Evolutionary conservation across 352 stramenopile genomes (phyloP).

Genomic region (Phytophthora multivora): DNA sequence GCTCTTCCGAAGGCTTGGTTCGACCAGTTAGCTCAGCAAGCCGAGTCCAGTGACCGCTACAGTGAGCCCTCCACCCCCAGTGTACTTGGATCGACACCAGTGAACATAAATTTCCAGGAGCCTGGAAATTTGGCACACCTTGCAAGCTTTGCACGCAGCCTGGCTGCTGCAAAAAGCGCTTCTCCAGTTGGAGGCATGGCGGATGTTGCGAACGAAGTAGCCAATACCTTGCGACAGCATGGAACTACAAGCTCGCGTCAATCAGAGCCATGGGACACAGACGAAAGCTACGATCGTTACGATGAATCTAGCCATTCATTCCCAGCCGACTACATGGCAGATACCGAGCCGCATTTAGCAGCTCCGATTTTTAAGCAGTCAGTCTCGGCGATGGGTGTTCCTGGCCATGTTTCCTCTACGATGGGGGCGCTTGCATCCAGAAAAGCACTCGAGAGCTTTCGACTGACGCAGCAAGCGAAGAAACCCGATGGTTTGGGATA

Average conservation of each 20-base stretch:
- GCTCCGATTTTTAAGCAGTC: slow-evolving; percentile 21
- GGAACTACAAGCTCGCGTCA: slow-evolving; percentile 39
- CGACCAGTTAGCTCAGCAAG: slow-evolving; percentile 62
- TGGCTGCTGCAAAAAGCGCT: slow-evolving; percentile 38
- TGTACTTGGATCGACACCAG: slow-evolving; percentile 26
- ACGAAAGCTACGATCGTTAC: slow-evolving; percentile 66
- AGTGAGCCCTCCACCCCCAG: slow-evolving; percentile 41
- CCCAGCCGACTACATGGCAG: slow-evolving; percentile 49
- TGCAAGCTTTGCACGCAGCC: slow-evolving; percentile 69
- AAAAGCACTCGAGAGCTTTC: slow-evolving; percentile 70
- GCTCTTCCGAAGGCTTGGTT: slow-evolving; percentile 81
- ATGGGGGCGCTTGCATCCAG: slow-evolving; percentile 68
- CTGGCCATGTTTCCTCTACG: slow-evolving; percentile 54
- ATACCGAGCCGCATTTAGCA: slow-evolving; percentile 26
- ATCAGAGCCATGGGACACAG: slow-evolving; percentile 64
- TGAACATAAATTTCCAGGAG: slow-evolving; percentile 55
- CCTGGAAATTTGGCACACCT: slow-evolving; percentile 75
- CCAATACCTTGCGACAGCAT: slow-evolving; percentile 64
- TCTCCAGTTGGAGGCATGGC: slow-evolving; percentile 29
- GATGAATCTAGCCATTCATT: slow-evolving; percentile 74
- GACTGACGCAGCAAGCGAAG: slow-evolving; percentile 65
- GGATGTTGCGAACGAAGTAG: slow-evolving; percentile 78
- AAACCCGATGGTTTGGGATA: slow-evolving; percentile 68
- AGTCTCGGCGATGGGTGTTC: slow-evolving; percentile 39
- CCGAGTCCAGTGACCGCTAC: slow-evolving; percentile 49